Evolutionary conservation across 768 basidiomycete genomes (phyloP), one percentile per base, ranked within the genome.

Genomic region (Xerocomellus intermedius): DNA sequence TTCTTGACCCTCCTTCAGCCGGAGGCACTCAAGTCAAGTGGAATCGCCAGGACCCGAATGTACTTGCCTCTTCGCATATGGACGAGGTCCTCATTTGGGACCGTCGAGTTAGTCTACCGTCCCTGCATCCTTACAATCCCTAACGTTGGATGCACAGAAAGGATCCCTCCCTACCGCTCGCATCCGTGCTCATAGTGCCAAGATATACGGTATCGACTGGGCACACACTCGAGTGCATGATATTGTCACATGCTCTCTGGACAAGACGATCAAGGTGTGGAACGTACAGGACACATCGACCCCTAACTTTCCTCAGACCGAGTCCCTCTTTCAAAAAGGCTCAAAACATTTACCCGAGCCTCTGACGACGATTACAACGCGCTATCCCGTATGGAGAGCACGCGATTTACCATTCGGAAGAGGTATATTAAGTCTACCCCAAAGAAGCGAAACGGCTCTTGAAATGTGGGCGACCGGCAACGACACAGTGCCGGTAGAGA

Each of bases 181-280:
- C 6, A 87, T 98, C 54, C 76, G 78, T 28, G 95, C 92, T 0
- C 95, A 98, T 64, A 77, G 75, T n/a, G 84, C 91, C 33, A 94
- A 94, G 72, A 97, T 98, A 42, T 98, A 99, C 58, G 97, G 97
- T 2, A 94, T 99, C 50, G 96, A 98, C 71, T 99, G 96, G 95
- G 87, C 92, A 8, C 86, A 92, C 48, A 75, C 79, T 17, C 73
- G 77, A 39, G 74, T 79, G n/a, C 80, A 87, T 62, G 88, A 94
- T 67, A 79, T 99, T 35, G 85, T 96, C 9, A 98, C 96, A 1
- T 99, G 97, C 66, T 95, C 94, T 0, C 78, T 98, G 0, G 96
- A 98, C 76, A 92, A 89, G 68, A 88, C 90, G 0, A 90, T 98
- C 75, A 97, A 97, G 69, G 79, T 87, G 16, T 93, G 93, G 91